Conservation (phyloP, 108 stramenopile genomes). For the Stephanodiscus minutulus region DNA sequence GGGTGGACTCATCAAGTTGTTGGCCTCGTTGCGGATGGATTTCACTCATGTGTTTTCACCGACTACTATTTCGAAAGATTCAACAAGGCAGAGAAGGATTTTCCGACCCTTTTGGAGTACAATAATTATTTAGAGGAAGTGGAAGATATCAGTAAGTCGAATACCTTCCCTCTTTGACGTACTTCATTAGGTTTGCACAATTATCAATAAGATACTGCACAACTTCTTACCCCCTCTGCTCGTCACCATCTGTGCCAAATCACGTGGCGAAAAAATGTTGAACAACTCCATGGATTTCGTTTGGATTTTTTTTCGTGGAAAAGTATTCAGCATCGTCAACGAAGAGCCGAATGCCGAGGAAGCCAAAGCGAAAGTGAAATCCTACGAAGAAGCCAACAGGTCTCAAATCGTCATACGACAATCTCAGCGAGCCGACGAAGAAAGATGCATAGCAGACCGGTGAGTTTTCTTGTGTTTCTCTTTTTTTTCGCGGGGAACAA, state of each 20-base stretch:
- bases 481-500: background rate
- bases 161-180: background rate
- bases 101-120: conserved; percentile 76
- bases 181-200: too few relatives aligned
- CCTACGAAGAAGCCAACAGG: conserved; percentile 75
- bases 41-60: background rate
- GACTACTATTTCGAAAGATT: conserved; percentile 28
- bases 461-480: background rate
- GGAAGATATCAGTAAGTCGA: conserved; percentile 69
- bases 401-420: conserved; percentile 85
- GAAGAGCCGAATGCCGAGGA: conserved; percentile 90
- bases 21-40: background rate
- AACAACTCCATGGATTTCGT: background rate
- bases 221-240: background rate
- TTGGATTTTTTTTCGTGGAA: background rate
- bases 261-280: background rate
- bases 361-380: conserved; percentile 76
- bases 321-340: conserved; percentile 82
- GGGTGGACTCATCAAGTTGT: background rate
- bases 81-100: conserved; percentile 83
- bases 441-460: conserved; percentile 82
- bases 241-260: background rate
- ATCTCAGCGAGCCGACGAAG: conserved; percentile 86
- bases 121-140: conserved; percentile 92
- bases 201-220: background rate